phyloP scores from a whole-genome alignment of 2,329 filamentous ascomycete genomes.

The Falciphora oryzae region DNA sequence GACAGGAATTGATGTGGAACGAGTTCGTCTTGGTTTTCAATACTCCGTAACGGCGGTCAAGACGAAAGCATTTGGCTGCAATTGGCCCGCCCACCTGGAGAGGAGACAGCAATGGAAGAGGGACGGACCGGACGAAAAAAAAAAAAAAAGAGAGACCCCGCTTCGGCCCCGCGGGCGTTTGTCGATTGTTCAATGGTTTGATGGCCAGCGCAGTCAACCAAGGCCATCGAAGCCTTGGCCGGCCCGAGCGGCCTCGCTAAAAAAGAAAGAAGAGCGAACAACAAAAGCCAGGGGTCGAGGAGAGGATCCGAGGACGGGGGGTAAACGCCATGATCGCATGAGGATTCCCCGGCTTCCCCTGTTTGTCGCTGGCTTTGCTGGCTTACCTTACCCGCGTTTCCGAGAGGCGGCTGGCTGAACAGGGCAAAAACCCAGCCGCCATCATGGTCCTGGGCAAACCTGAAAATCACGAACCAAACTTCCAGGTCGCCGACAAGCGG shows the following conservation, averaged over 20 bases:
- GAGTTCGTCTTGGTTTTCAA: neutral
- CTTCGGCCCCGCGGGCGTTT: conserved; percentile 1
- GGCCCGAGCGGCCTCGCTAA: neutral
- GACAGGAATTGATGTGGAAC: neutral
- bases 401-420: neutral
- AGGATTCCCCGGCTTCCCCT: neutral
- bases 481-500: neutral
- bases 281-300: neutral
- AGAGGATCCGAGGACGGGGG: neutral
- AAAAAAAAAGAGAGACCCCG: neutral
- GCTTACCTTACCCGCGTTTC: neutral
- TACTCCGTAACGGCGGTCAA: conserved; percentile 1
- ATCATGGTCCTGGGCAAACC: neutral
- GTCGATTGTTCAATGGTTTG: conserved; percentile 2
- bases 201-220: neutral
- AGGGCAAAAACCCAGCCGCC: neutral
- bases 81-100: neutral
- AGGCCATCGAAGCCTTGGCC: neutral
- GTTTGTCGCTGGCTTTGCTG: neutral
- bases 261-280: neutral
- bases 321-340: neutral
- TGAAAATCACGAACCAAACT: neutral
- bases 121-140: neutral
- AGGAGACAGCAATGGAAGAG: neutral
- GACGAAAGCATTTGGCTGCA: neutral